phyloP scores from a whole-genome alignment of 2,329 filamentous ascomycete genomes.

The Aaosphaeria arxii region DNA sequence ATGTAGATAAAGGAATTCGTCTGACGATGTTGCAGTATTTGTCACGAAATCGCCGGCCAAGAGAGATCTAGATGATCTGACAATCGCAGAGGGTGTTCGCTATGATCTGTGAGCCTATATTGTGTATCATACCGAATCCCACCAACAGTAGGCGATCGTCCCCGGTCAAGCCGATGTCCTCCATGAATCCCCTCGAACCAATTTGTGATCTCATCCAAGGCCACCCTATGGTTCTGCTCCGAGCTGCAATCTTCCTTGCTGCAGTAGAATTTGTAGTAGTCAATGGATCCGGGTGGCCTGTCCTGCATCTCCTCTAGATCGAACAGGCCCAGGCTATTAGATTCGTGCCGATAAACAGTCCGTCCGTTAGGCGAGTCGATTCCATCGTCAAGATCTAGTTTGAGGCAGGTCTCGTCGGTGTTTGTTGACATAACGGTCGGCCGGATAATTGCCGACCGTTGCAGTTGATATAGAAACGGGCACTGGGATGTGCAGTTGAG shows the following conservation, averaged over 20 bases:
- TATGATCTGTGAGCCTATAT: not conserved
- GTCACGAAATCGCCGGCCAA: not conserved
- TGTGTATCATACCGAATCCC: not conserved
- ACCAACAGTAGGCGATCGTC: not conserved
- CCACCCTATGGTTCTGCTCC: too few relatives aligned
- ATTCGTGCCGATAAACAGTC: not conserved
- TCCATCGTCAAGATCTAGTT: not conserved
- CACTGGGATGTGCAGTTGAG: slow-evolving; percentile 8
- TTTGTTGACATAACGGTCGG: not conserved
- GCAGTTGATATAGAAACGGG: slow-evolving; percentile 10
- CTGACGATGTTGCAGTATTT: not conserved
- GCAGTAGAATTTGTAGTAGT: too few relatives aligned
- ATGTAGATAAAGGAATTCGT: not conserved
- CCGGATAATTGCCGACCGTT: not conserved
- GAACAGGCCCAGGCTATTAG: not conserved
- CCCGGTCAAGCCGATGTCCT: not conserved
- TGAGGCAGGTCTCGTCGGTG: not conserved
- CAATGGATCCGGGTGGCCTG: not conserved
- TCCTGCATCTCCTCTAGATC: not conserved
- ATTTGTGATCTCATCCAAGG: too few relatives aligned
- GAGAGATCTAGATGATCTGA: not conserved
- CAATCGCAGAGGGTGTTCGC: not conserved
- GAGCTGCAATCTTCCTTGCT: too few relatives aligned
- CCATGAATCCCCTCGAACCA: not conserved
- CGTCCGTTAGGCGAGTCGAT: not conserved